Percentiles rank a stretch among this genome's conserved stretches.
Evolutionary conservation across 345 rosid species (phyloP).

Genomic region (Trapa bicornis): DNA sequence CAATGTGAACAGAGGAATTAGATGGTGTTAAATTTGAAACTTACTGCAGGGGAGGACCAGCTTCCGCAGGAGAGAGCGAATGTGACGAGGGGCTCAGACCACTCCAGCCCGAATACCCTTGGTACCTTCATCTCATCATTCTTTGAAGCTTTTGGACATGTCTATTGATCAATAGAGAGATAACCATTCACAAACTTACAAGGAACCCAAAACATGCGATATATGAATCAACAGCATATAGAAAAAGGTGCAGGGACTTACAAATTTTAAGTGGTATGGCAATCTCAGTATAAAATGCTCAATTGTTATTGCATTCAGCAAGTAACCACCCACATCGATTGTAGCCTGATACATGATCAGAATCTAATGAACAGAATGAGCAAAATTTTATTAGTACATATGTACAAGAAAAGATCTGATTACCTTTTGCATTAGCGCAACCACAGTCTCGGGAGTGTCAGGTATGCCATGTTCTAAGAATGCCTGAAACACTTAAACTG

Average conservation of each 20-base stretch:
- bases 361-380: not conserved
- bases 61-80: conserved; percentile 90
- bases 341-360: conserved; percentile 41
- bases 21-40: conserved; percentile 4
- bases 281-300: conserved; percentile 90
- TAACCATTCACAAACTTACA: not conserved
- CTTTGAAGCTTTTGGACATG: conserved; percentile 56
- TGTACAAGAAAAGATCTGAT: not conserved
- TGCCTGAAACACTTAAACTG: conserved; percentile 28
- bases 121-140: conserved; percentile 60
- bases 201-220: not conserved
- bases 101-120: conserved; percentile 56
- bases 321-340: conserved; percentile 59
- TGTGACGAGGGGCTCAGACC: conserved; percentile 83
- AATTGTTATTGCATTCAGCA: conserved; percentile 67
- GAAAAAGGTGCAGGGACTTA: conserved; percentile 17
- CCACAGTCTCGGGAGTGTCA: conserved; percentile 62
- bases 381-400: not conserved
- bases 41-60: conserved; percentile 90
- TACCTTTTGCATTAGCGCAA: conserved; percentile 87
- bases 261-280: conserved; percentile 83
- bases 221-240: not conserved
- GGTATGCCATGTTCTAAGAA: conserved; percentile 77
- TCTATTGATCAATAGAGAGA: conserved; percentile 18
- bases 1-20: no score